phyloP scores from a whole-genome alignment of 192 early-diverging fungal genomes.

The Coemansia guatemalensis region DNA sequence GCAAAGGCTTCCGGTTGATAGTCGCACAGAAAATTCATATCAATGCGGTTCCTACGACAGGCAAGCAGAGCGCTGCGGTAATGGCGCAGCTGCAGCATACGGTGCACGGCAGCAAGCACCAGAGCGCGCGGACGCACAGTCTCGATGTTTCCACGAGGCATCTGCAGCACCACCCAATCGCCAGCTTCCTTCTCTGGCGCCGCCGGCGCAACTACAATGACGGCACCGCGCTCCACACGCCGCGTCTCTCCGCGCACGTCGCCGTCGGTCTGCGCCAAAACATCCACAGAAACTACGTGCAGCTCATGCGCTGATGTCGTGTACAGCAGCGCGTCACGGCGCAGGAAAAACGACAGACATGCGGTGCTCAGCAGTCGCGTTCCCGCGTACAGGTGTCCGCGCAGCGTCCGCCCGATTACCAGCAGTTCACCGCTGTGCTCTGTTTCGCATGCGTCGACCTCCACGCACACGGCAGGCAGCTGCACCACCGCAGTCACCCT shows the following conservation, averaged over 20 bases:
- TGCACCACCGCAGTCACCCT: constrained; percentile 3
- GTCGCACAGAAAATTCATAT: constrained; percentile 90
- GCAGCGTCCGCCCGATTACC: constrained; percentile 71
- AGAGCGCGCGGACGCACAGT: constrained; percentile 89
- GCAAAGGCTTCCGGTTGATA: constrained; percentile 70
- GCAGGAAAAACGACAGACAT: constrained; percentile 85
- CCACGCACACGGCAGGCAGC: constrained; percentile 21
- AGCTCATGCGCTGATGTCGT: constrained; percentile 81
- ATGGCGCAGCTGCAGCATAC: constrained; percentile 59
- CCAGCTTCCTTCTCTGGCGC: constrained; percentile 54
- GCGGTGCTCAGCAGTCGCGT: constrained; percentile 67
- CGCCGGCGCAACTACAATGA: constrained; percentile 68
- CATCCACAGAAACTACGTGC: constrained; percentile 18
- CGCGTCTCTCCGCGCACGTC: constrained; percentile 49
- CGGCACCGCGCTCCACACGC: constrained; percentile 89
- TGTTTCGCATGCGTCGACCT: constrained; percentile 28
- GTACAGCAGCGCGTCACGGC: constrained; percentile 77
- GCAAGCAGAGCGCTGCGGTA: constrained; percentile 77
- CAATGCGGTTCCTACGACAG: constrained; percentile 89
- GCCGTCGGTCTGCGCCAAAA: constrained; percentile 3
- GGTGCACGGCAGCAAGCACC: constrained; percentile 72
- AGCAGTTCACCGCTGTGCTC: constrained; percentile 6
- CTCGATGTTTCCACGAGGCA: constrained; percentile 98
- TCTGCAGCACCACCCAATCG: constrained; percentile 63
- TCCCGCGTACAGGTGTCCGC: constrained; percentile 85